Evolutionary conservation across 257 asterid species (phyloP).

Genomic region (Solanum dulcamara): DNA sequence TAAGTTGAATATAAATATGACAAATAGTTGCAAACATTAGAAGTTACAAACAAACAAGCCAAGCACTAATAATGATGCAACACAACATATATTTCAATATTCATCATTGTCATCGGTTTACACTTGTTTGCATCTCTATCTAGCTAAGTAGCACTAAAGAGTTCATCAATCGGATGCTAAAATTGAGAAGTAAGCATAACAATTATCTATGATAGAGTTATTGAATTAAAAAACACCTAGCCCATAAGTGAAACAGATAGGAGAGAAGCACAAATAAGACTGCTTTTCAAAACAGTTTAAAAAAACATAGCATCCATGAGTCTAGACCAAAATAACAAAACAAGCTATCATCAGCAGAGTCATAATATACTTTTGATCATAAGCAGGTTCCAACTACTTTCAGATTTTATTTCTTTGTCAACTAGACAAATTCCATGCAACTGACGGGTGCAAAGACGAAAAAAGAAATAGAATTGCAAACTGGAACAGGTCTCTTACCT

Average conservation of each 20-base stretch:
- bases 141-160: not conserved
- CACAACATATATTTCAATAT: not conserved
- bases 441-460: not conserved
- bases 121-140: not conserved
- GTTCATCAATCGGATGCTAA: not conserved
- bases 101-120: not conserved
- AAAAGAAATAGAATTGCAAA: not conserved
- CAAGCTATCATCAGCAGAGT: not conserved
- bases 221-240: not conserved
- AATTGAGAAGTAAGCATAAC: not conserved
- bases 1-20: not conserved
- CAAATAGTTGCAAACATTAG: not conserved
- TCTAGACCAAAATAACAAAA: not conserved
- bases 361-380: not conserved
- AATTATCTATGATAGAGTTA: not conserved
- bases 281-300: not conserved
- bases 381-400: not conserved
- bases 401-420: not conserved
- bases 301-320: not conserved
- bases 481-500: conserved; percentile 58
- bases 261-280: not conserved
- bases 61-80: not conserved
- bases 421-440: not conserved
- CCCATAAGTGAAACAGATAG: not conserved
- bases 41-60: not conserved